A percentile compares a stretch with the other conserved stretches of the same genome.
Evolutionary conservation across 345 rosid species (phyloP).

Genomic region (Gossypium arboreum): DNA sequence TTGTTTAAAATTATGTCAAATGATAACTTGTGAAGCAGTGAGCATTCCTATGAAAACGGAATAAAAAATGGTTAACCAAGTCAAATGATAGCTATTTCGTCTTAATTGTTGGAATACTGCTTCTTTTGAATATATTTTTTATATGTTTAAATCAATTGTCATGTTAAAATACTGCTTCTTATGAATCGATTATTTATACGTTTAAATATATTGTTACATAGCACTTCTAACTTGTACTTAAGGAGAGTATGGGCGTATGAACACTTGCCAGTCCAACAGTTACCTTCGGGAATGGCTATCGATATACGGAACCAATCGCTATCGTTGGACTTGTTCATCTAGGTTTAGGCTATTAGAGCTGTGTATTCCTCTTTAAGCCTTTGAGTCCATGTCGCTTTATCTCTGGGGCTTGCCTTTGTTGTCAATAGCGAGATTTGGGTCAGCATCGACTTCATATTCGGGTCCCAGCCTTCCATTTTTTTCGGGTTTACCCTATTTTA

Average conservation of each 20-base stretch:
- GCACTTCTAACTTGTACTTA: no score
- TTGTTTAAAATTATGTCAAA: no score
- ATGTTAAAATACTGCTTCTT: no score
- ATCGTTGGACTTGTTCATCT: slow-evolving; percentile 97
- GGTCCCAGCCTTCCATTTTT: slow-evolving; percentile 90
- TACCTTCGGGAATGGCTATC: slow-evolving; percentile 82
- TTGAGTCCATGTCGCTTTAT: slow-evolving; percentile 80
- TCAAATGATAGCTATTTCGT: slow-evolving; percentile 54
- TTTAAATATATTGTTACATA: no score
- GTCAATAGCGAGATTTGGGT: slow-evolving; percentile 79
- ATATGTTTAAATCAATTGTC: no score
- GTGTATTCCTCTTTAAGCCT: slow-evolving; percentile 96
- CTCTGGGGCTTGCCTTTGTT: slow-evolving; percentile 91
- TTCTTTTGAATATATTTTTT: no score
- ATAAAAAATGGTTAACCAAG: not conserved
- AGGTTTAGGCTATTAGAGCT: slow-evolving; percentile 84
- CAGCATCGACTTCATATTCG: slow-evolving; percentile 80
- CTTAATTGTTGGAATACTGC: no score
- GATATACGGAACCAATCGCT: slow-evolving; percentile 98
- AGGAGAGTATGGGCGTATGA: slow-evolving; percentile 66
- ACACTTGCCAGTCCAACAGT: slow-evolving; percentile 96
- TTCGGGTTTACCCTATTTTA: not conserved
- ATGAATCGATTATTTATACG: no score
- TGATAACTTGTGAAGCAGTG: no score
- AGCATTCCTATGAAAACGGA: no score